Evolutionary conservation across 108 stramenopile genomes (phyloP).

Genomic region (Cyclotella sp.): DNA sequence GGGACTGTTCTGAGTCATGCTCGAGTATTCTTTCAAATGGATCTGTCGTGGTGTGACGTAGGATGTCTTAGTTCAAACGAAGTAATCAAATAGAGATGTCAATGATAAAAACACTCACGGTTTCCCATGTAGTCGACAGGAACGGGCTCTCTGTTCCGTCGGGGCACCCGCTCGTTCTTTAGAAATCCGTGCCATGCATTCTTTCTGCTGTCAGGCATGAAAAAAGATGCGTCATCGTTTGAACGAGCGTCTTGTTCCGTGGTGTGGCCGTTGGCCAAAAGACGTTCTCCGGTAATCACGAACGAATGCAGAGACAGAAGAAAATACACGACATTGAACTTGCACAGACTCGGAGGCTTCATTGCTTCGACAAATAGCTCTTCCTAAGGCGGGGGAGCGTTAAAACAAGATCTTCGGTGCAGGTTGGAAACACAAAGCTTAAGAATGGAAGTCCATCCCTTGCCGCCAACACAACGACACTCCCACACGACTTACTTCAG

Average conservation of each 20-base stretch:
- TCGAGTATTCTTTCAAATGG: conserved; percentile 26
- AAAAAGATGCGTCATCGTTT: neutral
- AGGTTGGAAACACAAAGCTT: no score
- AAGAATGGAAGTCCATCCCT: no score
- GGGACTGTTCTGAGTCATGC: neutral
- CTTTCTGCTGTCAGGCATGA: neutral
- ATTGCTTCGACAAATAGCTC: neutral
- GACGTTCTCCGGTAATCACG: neutral
- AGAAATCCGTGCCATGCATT: neutral
- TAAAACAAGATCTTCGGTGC: no score
- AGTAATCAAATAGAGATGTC: neutral
- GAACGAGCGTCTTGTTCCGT: neutral
- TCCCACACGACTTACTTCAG: no score
- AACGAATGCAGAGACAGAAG: neutral
- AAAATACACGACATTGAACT: neutral
- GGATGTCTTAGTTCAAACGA: neutral
- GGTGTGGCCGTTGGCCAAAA: neutral
- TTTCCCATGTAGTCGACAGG: conserved; percentile 27
- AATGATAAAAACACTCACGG: conserved; percentile 21
- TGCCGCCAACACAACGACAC: no score
- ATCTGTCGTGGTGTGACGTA: neutral
- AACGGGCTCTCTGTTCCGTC: conserved; percentile 20
- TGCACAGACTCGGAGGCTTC: neutral
- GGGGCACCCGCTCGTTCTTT: neutral
- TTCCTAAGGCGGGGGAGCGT: neutral